A percentile compares a stretch with the other conserved stretches of the same genome.
Evolutionary conservation across 2,329 filamentous ascomycete genomes (phyloP).

Genomic region (Alternaria sp.): DNA sequence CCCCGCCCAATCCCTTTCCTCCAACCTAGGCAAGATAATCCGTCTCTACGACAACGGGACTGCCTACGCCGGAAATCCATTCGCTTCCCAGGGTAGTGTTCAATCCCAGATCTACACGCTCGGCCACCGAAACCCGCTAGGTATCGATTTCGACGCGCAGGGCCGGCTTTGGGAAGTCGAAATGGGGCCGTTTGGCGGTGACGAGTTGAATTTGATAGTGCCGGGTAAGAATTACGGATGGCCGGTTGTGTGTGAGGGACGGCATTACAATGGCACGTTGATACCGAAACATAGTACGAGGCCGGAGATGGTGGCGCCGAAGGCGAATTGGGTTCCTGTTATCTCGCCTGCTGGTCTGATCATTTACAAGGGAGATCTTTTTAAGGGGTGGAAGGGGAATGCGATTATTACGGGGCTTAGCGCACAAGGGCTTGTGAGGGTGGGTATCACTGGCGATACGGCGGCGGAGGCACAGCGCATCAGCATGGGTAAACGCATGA

Average conservation of each 20-base stretch:
- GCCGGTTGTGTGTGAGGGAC: neutral
- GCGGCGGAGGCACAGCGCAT: neutral
- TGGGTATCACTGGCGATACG: neutral
- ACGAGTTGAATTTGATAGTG: neutral
- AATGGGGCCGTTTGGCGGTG: neutral
- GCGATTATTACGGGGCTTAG: neutral
- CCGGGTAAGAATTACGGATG: neutral
- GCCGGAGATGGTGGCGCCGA: neutral
- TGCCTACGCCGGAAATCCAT: neutral
- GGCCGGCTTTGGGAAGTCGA: neutral
- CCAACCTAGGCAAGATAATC: neutral
- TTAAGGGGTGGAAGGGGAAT: neutral
- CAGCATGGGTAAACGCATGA: neutral
- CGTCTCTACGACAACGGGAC: neutral
- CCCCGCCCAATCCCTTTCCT: neutral
- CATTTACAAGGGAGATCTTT: neutral
- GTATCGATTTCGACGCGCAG: neutral
- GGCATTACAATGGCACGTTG: neutral
- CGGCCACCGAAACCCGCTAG: neutral
- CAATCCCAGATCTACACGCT: neutral
- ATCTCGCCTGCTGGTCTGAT: neutral
- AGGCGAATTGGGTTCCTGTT: neutral
- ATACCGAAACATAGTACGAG: neutral
- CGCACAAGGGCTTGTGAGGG: neutral
- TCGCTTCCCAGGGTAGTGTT: fast-evolving